These are phyloP conservation scores for Maudiozyma saulgeensis DNA, from an alignment of 805 yeast species.

Conservation along the genomic window DNA sequence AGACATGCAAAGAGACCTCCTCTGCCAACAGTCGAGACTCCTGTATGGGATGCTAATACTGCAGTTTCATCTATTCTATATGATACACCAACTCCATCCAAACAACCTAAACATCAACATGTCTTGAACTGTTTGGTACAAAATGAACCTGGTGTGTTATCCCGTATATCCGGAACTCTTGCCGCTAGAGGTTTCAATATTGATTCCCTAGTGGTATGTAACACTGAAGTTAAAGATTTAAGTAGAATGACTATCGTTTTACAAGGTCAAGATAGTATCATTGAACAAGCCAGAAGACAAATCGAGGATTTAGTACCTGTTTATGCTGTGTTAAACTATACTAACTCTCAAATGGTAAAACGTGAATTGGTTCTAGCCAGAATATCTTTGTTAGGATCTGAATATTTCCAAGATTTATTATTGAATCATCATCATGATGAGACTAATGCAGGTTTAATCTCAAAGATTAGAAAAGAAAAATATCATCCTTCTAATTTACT, in stretches of 20 bases:
- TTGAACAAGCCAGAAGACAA: constrained; percentile 97
- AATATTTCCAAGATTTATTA: constrained; percentile 88
- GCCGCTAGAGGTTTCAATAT: constrained; percentile 99
- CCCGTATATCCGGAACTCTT: constrained; percentile 85
- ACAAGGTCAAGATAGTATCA: constrained; percentile 89
- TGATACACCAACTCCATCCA: constrained; percentile 60
- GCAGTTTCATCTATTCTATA: constrained; percentile 93
- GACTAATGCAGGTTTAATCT: constrained; percentile 15
- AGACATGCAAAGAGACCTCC: constrained; percentile 82
- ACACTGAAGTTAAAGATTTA: constrained; percentile 89
- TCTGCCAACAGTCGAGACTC: constrained; percentile 85
- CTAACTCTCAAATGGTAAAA: constrained; percentile 79
- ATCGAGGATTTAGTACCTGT: constrained; percentile 97
- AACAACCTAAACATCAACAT: constrained; percentile 67
- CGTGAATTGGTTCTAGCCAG: constrained; percentile 88
- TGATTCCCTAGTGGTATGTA: constrained; percentile 92
- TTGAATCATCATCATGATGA: constrained; percentile 54
- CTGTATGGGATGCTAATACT: constrained; percentile 90
- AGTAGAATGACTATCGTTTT: constrained; percentile 95
- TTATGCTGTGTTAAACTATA: constrained; percentile 92
- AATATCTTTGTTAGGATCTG: constrained; percentile 92
- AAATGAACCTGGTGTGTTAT: constrained; percentile 96
- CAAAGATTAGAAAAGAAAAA: constrained; percentile 31
- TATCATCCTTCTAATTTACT: constrained; percentile 86
- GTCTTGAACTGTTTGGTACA: constrained; percentile 94